A percentile compares a stretch with the other conserved stretches of the same genome.
Conservation (phyloP, 2,329 filamentous ascomycete species). For the Trichophyton schoenleinii region DNA sequence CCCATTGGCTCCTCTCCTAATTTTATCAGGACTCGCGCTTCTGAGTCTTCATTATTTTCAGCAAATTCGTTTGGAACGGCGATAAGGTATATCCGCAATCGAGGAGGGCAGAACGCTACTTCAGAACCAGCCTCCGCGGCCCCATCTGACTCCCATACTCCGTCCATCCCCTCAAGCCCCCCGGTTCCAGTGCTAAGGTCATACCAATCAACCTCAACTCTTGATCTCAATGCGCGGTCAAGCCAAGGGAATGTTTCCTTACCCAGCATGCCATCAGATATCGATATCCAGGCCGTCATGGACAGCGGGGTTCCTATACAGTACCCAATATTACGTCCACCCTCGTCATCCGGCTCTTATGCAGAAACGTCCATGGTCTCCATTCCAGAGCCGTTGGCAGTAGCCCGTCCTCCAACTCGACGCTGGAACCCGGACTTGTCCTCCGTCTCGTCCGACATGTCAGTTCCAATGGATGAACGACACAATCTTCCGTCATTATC, state of each 20-base stretch:
- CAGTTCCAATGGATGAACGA: neutral
- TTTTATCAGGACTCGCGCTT: slow-evolving; percentile 22
- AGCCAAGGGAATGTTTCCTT: slow-evolving; percentile 16
- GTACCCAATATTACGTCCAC: slow-evolving; percentile 11
- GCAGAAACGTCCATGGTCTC: slow-evolving; percentile 23
- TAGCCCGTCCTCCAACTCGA: slow-evolving; percentile 21
- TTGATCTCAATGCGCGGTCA: slow-evolving; percentile 20
- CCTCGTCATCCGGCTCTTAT: slow-evolving; percentile 31
- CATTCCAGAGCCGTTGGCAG: slow-evolving; percentile 20
- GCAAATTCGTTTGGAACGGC: slow-evolving; percentile 31
- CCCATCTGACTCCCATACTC: slow-evolving; percentile 19
- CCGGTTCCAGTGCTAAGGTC: slow-evolving; percentile 24
- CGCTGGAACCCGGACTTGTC: slow-evolving; percentile 34
- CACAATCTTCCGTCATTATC: neutral
- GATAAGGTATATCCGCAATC: slow-evolving; percentile 26
- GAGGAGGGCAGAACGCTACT: slow-evolving; percentile 22
- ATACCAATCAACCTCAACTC: slow-evolving; percentile 24
- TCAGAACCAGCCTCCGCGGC: slow-evolving; percentile 19
- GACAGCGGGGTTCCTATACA: slow-evolving; percentile 5
- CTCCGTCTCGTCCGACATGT: slow-evolving; percentile 34
- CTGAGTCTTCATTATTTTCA: slow-evolving; percentile 29
- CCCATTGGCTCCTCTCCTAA: slow-evolving; percentile 19
- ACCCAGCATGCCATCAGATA: slow-evolving; percentile 18
- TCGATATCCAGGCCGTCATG: slow-evolving; percentile 6
- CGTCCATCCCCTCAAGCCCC: slow-evolving; percentile 31